phyloP scores from a whole-genome alignment of 2,329 filamentous ascomycete species.

The Lachnellula occidentalis region DNA sequence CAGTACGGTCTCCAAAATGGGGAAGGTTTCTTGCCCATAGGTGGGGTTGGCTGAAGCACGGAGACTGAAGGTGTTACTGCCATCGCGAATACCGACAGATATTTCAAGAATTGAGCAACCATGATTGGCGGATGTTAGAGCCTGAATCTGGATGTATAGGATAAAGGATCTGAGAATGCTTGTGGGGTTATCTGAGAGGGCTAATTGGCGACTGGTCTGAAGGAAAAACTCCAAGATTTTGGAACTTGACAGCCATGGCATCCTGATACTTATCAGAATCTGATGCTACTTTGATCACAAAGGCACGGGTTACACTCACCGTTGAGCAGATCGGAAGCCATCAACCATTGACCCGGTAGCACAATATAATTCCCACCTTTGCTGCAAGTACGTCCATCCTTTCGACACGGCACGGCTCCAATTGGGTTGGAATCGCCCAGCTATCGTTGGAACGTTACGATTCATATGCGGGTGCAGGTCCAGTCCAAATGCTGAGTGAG shows the following conservation, averaged over 20 bases:
- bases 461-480: background rate
- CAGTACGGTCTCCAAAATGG: background rate
- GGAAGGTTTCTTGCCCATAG: conserved; percentile 35
- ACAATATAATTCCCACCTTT: background rate
- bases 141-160: background rate
- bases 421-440: background rate
- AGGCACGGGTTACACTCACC: too few relatives aligned
- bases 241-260: too few relatives aligned
- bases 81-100: background rate
- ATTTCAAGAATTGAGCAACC: conserved; percentile 1
- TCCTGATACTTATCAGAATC: too few relatives aligned
- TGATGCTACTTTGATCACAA: too few relatives aligned
- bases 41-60: conserved; percentile 34
- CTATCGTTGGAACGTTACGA: conserved; percentile 5
- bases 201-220: background rate
- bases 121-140: conserved; percentile 1
- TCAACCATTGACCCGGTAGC: too few relatives aligned
- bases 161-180: background rate
- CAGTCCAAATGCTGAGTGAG: background rate
- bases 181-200: background rate
- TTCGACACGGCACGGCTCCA: background rate
- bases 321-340: too few relatives aligned
- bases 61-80: conserved; percentile 4
- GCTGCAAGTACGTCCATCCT: background rate
- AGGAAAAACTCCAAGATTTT: background rate